A percentile compares a stretch with the other conserved stretches of the same genome.
Evolutionary conservation across 1,284 basidiomycete species (phyloP).

Genomic region (Schizopora paradoxa): DNA sequence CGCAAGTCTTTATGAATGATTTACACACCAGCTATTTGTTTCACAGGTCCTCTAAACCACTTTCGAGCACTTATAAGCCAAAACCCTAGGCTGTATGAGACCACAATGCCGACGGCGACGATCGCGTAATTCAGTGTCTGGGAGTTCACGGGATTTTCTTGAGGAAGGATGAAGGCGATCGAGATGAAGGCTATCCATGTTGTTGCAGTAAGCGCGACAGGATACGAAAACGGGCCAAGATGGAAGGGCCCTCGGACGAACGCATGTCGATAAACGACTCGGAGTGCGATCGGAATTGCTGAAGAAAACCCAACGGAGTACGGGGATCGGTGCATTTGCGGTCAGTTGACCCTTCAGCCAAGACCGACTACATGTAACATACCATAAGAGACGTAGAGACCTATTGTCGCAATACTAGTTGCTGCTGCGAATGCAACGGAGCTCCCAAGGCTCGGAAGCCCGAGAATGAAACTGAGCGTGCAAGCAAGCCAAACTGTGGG

Average conservation of each 20-base stretch:
- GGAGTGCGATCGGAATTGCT: conserved; percentile 65
- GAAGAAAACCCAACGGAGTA: conserved; percentile 12
- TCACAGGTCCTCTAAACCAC: conserved; percentile 65
- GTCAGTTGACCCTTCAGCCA: background rate
- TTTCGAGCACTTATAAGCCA: conserved; percentile 65
- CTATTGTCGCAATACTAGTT: conserved; percentile 72
- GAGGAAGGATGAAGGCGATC: conserved; percentile 62
- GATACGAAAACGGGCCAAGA: conserved; percentile 55
- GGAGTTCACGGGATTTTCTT: conserved; percentile 60
- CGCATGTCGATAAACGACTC: conserved; percentile 50
- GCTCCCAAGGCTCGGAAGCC: conserved; percentile 65
- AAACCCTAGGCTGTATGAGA: conserved; percentile 53
- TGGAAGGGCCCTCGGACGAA: conserved; percentile 72
- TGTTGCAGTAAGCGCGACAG: conserved; percentile 48
- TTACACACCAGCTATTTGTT: conserved; percentile 51
- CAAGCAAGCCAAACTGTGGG: conserved; percentile 70
- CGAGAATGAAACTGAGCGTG: conserved; percentile 69
- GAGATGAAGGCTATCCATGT: conserved; percentile 59
- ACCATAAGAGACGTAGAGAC: conserved; percentile 72
- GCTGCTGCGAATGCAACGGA: conserved; percentile 69
- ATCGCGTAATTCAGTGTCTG: conserved; percentile 71
- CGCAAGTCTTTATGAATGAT: background rate
- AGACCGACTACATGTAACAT: conserved; percentile 12
- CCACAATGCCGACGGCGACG: conserved; percentile 68
- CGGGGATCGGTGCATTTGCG: background rate